Evolutionary conservation across 2,329 filamentous ascomycete species (phyloP).

Genomic region (Ophiognomonia clavigignenti-juglandacearum): DNA sequence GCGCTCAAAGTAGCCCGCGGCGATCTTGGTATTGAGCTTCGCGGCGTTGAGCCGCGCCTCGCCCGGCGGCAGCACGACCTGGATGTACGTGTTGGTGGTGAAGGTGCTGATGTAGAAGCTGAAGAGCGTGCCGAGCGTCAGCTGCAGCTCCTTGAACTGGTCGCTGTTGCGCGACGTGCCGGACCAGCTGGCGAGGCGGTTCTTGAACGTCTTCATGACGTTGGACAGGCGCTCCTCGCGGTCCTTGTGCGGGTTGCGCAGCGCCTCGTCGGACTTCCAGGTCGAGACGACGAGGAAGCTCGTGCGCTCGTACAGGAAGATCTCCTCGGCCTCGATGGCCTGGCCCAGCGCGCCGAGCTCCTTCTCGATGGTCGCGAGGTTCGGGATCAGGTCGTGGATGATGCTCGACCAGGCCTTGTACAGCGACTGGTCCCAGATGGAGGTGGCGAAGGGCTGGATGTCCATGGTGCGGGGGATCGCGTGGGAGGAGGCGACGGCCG

Average conservation of each 20-base stretch:
- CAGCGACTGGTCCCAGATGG: slow-evolving; percentile 96
- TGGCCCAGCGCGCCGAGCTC: slow-evolving; percentile 79
- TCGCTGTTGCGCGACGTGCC: slow-evolving; percentile 76
- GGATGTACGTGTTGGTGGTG: slow-evolving; percentile 95
- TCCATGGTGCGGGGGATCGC: slow-evolving; percentile 43
- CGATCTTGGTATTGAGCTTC: slow-evolving; percentile 84
- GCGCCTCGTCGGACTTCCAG: slow-evolving; percentile 72
- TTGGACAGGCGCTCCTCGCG: slow-evolving; percentile 92
- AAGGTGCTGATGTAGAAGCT: slow-evolving; percentile 94
- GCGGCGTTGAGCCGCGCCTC: slow-evolving; percentile 90
- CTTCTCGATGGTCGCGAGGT: slow-evolving; percentile 79
- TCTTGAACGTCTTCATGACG: slow-evolving; percentile 98
- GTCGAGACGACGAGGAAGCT: slow-evolving; percentile 96
- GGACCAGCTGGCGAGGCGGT: slow-evolving; percentile 70
- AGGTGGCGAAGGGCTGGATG: slow-evolving; percentile 87
- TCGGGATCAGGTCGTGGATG: slow-evolving; percentile 96
- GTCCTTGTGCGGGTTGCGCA: slow-evolving; percentile 82
- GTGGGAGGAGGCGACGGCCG: slow-evolving; percentile 22
- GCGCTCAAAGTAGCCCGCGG: slow-evolving; percentile 73
- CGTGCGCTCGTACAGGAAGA: slow-evolving; percentile 90
- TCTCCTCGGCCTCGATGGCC: slow-evolving; percentile 86
- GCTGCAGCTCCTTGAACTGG: slow-evolving; percentile 75
- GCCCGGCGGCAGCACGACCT: slow-evolving; percentile 84
- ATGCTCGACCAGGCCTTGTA: slow-evolving; percentile 99
- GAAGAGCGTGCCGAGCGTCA: slow-evolving; percentile 72